Evolutionary conservation across 2,329 filamentous ascomycete genomes (phyloP), one percentile per base, ranked within the genome.

Genomic region (Rhinocladiella mackenziei): DNA sequence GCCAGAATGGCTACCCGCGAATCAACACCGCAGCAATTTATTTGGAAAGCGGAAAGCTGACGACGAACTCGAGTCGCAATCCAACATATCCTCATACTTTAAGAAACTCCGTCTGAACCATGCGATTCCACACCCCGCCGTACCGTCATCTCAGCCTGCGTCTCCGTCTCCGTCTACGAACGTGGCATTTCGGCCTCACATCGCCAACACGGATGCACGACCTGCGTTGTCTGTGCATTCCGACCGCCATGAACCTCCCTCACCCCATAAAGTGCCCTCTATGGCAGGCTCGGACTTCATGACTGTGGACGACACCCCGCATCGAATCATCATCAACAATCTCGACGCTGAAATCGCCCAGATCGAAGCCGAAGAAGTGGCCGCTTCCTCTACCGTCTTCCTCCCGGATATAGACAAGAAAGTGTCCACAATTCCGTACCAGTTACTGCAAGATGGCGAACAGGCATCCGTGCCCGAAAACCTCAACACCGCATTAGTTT

Each of bases 311-410:
- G 83, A 95, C 66, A 83, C 86, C 22, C 85, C 86, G 58, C 76
- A 94, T 69, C 86, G 84, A 60, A 80, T 96, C 48, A 96, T 92
- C 73, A 89, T 98, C 57, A 83, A 89, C 71, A 82, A 94, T 65
- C 74, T 98, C 7, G 89, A 94, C 61, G 84, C 84, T 57, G 91
- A 97, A 67, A 77, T 97, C 34, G 83, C 83, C 10, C 80, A 83
- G 53, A 70, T 75, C 19, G 79, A 84, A 48, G 69, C 73, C 35
- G 71, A 78, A 30, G 74, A 80, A 43, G 67, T 71, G 38, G 46
- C 36, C 2, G 33, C 39, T 13, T 19, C 19, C 5, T 73, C 76
- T 49, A 34, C 74, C 89, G 60, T 89, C 17, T 54, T 96, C 69
- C 75, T 94, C 1, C 82, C 88, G 0, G 86, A 94, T 61, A 85